Percentiles rank a stretch among this genome's conserved stretches.
These are phyloP conservation scores for Nannochloropsis gaditana DNA, from an alignment of 108 stramenopile species.

Conservation along the genomic window DNA sequence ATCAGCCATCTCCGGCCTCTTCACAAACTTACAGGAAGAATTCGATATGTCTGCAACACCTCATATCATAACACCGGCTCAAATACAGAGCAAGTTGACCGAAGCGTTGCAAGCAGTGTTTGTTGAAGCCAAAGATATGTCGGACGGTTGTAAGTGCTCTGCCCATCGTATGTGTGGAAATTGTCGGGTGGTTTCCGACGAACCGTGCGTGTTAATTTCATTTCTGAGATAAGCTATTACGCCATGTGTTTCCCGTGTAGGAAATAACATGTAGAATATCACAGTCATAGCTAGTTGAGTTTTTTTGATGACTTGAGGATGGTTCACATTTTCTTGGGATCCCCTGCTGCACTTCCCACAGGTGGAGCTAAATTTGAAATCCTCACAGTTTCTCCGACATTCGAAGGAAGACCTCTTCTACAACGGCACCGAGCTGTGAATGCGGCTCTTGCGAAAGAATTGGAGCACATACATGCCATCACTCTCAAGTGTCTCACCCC, in stretches of 20 bases:
- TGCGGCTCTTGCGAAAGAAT: background rate
- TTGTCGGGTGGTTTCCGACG: too few relatives aligned
- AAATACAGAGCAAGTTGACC: slow-evolving; percentile 11
- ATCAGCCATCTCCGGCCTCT: too few relatives aligned
- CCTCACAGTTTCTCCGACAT: background rate
- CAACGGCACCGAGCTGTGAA: slow-evolving; percentile 3
- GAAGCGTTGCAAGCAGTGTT: slow-evolving; percentile 4
- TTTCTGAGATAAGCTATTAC: too few relatives aligned
- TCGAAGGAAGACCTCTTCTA: background rate
- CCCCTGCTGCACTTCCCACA: background rate
- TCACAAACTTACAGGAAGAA: too few relatives aligned
- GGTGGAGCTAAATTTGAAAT: slow-evolving; percentile 16
- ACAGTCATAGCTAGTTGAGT: too few relatives aligned
- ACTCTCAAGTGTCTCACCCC: slow-evolving; percentile 5
- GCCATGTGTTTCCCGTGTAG: too few relatives aligned
- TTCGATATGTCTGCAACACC: too few relatives aligned
- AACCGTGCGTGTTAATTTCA: too few relatives aligned
- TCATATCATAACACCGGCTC: background rate
- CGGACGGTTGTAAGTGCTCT: background rate
- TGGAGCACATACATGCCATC: slow-evolving; percentile 17
- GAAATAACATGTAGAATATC: too few relatives aligned
- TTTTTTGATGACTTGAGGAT: too few relatives aligned
- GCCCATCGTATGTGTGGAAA: background rate
- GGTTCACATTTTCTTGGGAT: too few relatives aligned
- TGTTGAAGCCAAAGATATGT: background rate